Base-by-base conservation (phyloP, 1,284 basidiomycete genomes). In the Boletus albobrunnescens region DNA sequence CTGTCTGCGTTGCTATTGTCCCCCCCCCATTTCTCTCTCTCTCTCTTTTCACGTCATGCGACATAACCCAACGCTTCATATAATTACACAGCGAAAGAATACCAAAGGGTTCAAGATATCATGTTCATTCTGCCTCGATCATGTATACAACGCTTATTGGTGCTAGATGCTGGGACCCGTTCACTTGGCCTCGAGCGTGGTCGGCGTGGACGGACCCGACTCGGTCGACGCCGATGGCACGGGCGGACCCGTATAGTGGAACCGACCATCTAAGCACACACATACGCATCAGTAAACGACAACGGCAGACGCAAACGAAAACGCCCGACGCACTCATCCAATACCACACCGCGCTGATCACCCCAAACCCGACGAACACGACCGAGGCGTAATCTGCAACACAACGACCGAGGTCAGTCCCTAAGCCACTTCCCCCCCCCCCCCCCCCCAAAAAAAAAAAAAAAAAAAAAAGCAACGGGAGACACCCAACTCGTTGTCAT, bases 331-430 rank as follows among this genome's bases (percentile, higher is more conserved):
- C 53, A 79, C 77, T 71, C 51, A 78, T 70, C 38, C 75, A 43
- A 55, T 82, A 83, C 81, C 80, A 82, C n/a, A 69, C 64, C 0
- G 70, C 73, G 40, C 77, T 78, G 33, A 83, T 71, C 11, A 62
- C 54, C 4, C 65, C 76, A 53, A 82, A 82, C 1, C 77, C 79
- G 30, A 82, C 73, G 49, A 82, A 82, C 17, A 83, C 80, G 7
- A 78, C 79, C 16, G 78, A 80, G 8, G 74, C 79, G 53, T 79
- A 81, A 63, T 80, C 78, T 81, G 10, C 28, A n/a, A 0, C n/a
- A n/a, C n/a, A n/a, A n/a, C n/a, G n/a, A n/a, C n/a, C n/a, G n/a
- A n/a, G n/a, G n/a, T n/a, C n/a, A n/a, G n/a, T n/a, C n/a, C n/a
- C n/a, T n/a, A n/a, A n/a, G n/a, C n/a, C n/a, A n/a, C n/a, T n/a